These are phyloP conservation scores for Blastomyces gilchristii DNA, from an alignment of 2,329 filamentous ascomycete genomes.

Conservation along the genomic window DNA sequence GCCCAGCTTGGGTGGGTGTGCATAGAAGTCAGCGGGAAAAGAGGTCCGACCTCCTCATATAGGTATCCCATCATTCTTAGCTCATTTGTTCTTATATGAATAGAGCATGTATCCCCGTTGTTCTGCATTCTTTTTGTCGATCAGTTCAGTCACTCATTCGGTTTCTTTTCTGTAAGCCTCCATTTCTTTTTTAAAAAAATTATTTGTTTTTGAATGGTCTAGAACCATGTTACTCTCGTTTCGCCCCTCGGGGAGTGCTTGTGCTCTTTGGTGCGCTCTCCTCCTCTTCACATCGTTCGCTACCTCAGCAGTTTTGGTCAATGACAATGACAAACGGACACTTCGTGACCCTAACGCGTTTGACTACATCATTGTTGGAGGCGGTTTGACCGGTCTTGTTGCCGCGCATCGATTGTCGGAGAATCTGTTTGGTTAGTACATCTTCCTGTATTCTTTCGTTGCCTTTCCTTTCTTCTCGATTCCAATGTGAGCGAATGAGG, in stretches of 20 bases:
- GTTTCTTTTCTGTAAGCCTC: not conserved
- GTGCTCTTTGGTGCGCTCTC: not conserved
- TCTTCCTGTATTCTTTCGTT: not conserved
- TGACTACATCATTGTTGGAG: slow-evolving; percentile 12
- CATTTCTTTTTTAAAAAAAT: not conserved
- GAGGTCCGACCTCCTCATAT: not conserved
- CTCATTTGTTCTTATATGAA: not conserved
- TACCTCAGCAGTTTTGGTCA: not conserved
- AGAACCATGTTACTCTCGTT: slow-evolving; percentile 6
- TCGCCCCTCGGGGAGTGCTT: not conserved
- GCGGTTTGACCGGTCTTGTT: slow-evolving; percentile 10
- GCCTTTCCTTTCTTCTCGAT: not conserved
- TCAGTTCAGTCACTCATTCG: not conserved
- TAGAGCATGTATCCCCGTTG: not conserved
- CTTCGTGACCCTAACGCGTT: slow-evolving; percentile 1
- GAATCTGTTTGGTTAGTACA: slow-evolving; percentile 5
- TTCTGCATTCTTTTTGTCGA: not conserved
- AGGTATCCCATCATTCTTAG: not conserved
- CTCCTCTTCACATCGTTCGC: slow-evolving; percentile 4
- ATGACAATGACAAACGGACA: not conserved
- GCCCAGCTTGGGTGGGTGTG: not conserved
- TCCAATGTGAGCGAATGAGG: not conserved
- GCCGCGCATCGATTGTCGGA: slow-evolving; percentile 9
- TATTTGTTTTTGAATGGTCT: slow-evolving; percentile 1
- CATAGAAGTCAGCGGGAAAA: not conserved